phyloP scores from a whole-genome alignment of 352 stramenopile genomes.

The Vaucheria bursata region DNA sequence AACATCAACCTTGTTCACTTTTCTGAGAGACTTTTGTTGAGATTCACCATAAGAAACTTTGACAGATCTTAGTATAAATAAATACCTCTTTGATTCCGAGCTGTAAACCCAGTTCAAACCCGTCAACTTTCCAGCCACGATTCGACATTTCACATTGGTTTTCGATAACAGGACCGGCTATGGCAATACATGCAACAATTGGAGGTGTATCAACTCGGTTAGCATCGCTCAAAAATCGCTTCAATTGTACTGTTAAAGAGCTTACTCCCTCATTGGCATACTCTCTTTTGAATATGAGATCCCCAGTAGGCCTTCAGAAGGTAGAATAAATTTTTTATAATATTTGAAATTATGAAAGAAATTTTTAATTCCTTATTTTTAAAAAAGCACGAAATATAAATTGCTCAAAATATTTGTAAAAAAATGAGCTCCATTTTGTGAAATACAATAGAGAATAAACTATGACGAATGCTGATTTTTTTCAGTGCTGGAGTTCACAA shows the following conservation, averaged over 20 bases:
- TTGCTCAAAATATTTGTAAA: too few species aligned
- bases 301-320: conserved; percentile 54
- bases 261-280: conserved; percentile 58
- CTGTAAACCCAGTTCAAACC: conserved; percentile 56
- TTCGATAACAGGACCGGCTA: conserved; percentile 61
- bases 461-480: too few species aligned
- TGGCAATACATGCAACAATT: conserved; percentile 55
- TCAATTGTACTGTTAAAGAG: conserved; percentile 33
- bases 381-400: too few species aligned
- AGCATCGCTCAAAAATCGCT: conserved; percentile 33
- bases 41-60: too few species aligned
- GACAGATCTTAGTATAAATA: too few species aligned
- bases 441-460: too few species aligned
- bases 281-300: conserved; percentile 57
- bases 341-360: too few species aligned
- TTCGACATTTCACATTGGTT: conserved; percentile 81
- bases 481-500: too few species aligned
- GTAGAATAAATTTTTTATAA: too few species aligned
- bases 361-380: too few species aligned
- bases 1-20: background rate
- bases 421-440: too few species aligned
- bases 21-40: too few species aligned
- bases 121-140: conserved; percentile 80
- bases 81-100: conserved; percentile 10
- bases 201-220: conserved; percentile 17